Evolutionary conservation across 257 asterid genomes (phyloP).

Genomic region (Prunella vulgaris): DNA sequence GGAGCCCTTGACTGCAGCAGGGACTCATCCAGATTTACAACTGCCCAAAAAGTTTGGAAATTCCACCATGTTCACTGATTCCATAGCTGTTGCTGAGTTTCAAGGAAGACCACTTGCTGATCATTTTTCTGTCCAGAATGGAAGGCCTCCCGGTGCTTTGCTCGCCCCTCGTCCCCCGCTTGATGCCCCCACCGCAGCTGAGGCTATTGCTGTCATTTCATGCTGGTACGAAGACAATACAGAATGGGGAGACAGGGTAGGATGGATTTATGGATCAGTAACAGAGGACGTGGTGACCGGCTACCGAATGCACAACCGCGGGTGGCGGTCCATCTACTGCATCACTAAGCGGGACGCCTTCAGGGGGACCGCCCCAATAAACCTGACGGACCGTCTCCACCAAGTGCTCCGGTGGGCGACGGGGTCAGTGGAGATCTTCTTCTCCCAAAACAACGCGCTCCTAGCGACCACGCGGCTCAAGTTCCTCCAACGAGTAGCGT

Average conservation of each 20-base stretch:
- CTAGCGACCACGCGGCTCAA: constrained; percentile 81
- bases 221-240: constrained; percentile 98
- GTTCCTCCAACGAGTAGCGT: constrained; percentile 84
- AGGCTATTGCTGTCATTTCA: constrained; percentile 92
- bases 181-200: constrained; percentile 96
- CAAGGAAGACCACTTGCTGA: constrained; percentile 97
- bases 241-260: constrained; percentile 96
- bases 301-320: constrained; percentile 98
- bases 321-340: constrained; percentile 94
- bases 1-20: constrained; percentile 51
- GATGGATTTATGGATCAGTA: constrained; percentile 97
- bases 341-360: constrained; percentile 93
- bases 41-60: constrained; percentile 80
- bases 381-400: constrained; percentile 91
- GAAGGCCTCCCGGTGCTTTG: constrained; percentile 87
- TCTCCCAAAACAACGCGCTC: constrained; percentile 73
- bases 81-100: constrained; percentile 83
- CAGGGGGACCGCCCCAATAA: constrained; percentile 89
- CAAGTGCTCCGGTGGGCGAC: constrained; percentile 99
- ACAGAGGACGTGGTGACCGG: constrained; percentile 98
- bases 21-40: constrained; percentile 65
- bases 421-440: constrained; percentile 95
- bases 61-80: constrained; percentile 71
- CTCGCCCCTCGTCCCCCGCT: constrained; percentile 70
- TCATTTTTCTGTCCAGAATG: constrained; percentile 79